Evolutionary conservation across 192 early-diverging fungal genomes (phyloP).

Genomic region (Dissophora globulifera): DNA sequence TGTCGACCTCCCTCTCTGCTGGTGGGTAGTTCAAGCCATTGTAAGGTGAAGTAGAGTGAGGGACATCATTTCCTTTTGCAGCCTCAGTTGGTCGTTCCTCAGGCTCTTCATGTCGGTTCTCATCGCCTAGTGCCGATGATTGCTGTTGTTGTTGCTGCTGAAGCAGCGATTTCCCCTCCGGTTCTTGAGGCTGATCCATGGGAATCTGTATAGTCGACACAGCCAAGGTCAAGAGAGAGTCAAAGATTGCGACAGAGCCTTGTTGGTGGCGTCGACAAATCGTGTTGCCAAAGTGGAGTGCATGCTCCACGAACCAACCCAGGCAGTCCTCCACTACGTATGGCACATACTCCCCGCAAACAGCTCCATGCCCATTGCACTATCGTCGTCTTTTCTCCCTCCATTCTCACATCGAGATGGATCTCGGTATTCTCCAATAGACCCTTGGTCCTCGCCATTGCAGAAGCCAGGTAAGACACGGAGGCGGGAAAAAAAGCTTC

Average conservation of each 20-base stretch:
- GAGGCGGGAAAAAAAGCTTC: too few species aligned
- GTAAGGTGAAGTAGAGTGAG: slow-evolving; percentile 6
- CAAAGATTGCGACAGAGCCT: too few species aligned
- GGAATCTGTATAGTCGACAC: neutral
- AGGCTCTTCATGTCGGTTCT: neutral
- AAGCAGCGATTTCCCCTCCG: slow-evolving; percentile 7
- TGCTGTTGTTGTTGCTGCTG: slow-evolving; percentile 26
- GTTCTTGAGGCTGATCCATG: slow-evolving; percentile 31
- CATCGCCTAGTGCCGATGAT: slow-evolving; percentile 32
- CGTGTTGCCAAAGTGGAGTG: too few species aligned
- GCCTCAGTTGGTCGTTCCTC: too few species aligned
- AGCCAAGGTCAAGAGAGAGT: too few species aligned
- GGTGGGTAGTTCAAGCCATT: slow-evolving; percentile 53
- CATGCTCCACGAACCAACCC: too few species aligned
- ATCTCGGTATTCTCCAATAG: too few species aligned
- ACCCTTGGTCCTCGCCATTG: too few species aligned
- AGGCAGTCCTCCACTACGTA: neutral
- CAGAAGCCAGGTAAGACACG: neutral
- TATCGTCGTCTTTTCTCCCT: too few species aligned
- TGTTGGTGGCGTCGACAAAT: too few species aligned
- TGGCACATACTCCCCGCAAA: neutral
- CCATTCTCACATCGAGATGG: too few species aligned
- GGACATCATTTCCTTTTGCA: slow-evolving; percentile 1
- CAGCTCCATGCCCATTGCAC: too few species aligned
- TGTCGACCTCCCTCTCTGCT: slow-evolving; percentile 37